These are phyloP conservation scores for Xylaria scruposa DNA, from an alignment of 495 filamentous ascomycete species.

Conservation along the genomic window DNA sequence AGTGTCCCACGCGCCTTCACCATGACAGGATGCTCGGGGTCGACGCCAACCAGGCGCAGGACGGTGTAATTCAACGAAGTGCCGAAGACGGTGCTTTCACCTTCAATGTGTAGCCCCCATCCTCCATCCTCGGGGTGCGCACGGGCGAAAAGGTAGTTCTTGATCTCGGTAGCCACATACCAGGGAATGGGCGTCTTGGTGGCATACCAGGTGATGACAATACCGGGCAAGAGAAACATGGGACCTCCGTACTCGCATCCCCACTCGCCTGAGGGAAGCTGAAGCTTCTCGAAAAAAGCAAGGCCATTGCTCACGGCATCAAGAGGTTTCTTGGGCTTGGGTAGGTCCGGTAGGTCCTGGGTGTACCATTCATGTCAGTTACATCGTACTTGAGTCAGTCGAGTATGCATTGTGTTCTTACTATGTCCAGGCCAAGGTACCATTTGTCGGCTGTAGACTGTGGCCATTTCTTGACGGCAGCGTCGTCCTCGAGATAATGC, in stretches of 20 bases:
- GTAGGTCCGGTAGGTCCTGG: conserved; percentile 75
- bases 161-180: conserved; percentile 85
- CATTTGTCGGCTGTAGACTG: conserved; percentile 86
- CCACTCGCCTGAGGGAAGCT: conserved; percentile 91
- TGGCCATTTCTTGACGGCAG: conserved; percentile 78
- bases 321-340: conserved; percentile 73
- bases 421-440: conserved; percentile 69
- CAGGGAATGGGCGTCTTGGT: conserved; percentile 88
- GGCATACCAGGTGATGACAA: conserved; percentile 88
- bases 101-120: conserved; percentile 97
- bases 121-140: conserved; percentile 90
- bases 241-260: conserved; percentile 94
- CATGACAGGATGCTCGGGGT: conserved; percentile 83
- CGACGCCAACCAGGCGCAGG: conserved; percentile 85
- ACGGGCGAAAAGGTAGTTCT: conserved; percentile 87
- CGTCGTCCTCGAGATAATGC: conserved; percentile 86
- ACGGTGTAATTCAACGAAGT: conserved; percentile 89
- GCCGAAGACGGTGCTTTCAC: conserved; percentile 90
- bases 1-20: conserved; percentile 83
- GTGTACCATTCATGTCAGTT: conserved; percentile 6
- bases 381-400: conserved; percentile 1
- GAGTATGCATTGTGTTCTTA: conserved; percentile 56
- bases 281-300: conserved; percentile 87
- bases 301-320: conserved; percentile 82
- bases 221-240: conserved; percentile 83